Percentiles rank a stretch among this genome's conserved stretches.
These are phyloP conservation scores for Debaryomyces sp. DNA, from an alignment of 1,139 yeast genomes.

Conservation along the genomic window DNA sequence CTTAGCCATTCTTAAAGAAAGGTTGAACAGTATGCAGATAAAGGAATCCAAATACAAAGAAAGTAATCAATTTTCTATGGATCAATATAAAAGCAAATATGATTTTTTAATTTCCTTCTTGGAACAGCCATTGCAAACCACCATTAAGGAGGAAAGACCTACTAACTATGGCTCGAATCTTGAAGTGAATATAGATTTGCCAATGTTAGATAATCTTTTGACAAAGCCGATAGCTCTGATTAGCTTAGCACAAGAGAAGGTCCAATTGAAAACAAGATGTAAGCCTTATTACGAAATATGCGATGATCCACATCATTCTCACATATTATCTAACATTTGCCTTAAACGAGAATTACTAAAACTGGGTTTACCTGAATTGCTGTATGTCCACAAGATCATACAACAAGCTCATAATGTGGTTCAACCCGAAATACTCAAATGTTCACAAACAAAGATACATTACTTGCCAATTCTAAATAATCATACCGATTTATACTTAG, in stretches of 20 bases:
- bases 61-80: background rate
- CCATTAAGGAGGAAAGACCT: constrained; percentile 14
- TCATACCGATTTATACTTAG: constrained; percentile 66
- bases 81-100: constrained; percentile 8
- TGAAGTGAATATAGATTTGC: constrained; percentile 13
- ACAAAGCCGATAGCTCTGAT: constrained; percentile 32
- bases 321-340: constrained; percentile 31
- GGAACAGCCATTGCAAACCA: constrained; percentile 20
- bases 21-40: constrained; percentile 14
- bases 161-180: constrained; percentile 12
- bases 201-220: constrained; percentile 18
- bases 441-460: constrained; percentile 57
- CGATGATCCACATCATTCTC: constrained; percentile 47
- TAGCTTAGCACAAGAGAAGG: constrained; percentile 44
- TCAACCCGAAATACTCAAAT: constrained; percentile 33
- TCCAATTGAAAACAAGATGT: constrained; percentile 34
- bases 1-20: constrained; percentile 19
- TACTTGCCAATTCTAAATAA: constrained; percentile 59
- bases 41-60: constrained; percentile 9
- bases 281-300: constrained; percentile 59
- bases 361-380: constrained; percentile 21
- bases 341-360: constrained; percentile 22
- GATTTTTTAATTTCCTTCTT: constrained; percentile 17
- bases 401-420: constrained; percentile 25
- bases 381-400: constrained; percentile 13